phyloP scores from a whole-genome alignment of 345 rosid genomes.

The Melaleuca alternifolia region DNA sequence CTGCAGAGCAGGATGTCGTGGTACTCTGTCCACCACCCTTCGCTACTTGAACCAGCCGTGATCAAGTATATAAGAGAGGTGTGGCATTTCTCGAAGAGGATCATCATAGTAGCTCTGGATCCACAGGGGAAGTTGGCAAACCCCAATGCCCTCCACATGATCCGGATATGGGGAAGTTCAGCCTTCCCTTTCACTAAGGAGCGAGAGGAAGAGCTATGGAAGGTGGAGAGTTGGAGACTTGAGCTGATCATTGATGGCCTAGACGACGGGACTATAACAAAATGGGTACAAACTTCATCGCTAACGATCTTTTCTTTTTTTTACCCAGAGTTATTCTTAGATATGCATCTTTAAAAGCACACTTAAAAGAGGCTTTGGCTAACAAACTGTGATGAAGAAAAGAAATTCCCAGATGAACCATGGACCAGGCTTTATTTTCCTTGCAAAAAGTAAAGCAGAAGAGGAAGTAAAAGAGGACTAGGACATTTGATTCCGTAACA shows the following conservation, averaged over 20 bases:
- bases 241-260: slow-evolving; percentile 17
- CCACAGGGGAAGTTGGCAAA: slow-evolving; percentile 11
- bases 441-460: neutral
- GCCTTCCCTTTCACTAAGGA: slow-evolving; percentile 17
- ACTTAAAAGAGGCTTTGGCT: neutral
- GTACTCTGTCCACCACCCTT: slow-evolving; percentile 20
- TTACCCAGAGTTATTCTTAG: neutral
- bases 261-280: slow-evolving; percentile 3
- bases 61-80: slow-evolving; percentile 20
- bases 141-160: slow-evolving; percentile 18
- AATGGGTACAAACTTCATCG: slow-evolving; percentile 13
- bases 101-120: slow-evolving; percentile 19
- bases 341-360: neutral
- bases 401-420: neutral
- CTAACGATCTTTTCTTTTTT: neutral
- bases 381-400: neutral
- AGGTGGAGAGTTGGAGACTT: slow-evolving; percentile 13
- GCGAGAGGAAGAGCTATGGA: slow-evolving; percentile 19
- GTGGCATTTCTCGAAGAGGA: slow-evolving; percentile 13
- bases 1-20: slow-evolving; percentile 16
- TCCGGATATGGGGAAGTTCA: slow-evolving; percentile 17
- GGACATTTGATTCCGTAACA: neutral
- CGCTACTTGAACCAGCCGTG: slow-evolving; percentile 13
- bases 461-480: neutral
- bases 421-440: neutral